Conservation (phyloP, 768 basidiomycete species). For the Xerocomus potaroensis region DNA sequence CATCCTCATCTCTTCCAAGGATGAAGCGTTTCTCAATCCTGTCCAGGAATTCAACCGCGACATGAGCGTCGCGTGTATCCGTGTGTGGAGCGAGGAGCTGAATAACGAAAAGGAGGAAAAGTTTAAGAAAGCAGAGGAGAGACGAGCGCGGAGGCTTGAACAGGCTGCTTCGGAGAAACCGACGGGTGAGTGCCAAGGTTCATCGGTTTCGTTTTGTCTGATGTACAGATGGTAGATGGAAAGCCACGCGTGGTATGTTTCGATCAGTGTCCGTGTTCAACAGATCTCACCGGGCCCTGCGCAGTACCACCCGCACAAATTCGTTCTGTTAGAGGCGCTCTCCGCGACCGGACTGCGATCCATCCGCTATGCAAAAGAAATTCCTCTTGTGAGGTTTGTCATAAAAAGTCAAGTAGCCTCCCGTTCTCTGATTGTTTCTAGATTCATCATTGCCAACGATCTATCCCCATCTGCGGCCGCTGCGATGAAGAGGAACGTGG, state of each 20-base stretch:
- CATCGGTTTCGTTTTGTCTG: not conserved
- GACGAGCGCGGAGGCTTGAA: slow-evolving; percentile 35
- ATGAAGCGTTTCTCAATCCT: slow-evolving; percentile 93
- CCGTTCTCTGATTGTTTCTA: slow-evolving; percentile 42
- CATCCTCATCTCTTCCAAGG: slow-evolving; percentile 64
- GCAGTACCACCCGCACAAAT: slow-evolving; percentile 57
- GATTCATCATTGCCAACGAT: slow-evolving; percentile 94
- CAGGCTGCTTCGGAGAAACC: slow-evolving; percentile 40
- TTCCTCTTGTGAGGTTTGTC: slow-evolving; percentile 80
- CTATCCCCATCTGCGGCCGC: slow-evolving; percentile 75
- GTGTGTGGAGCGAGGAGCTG: slow-evolving; percentile 77
- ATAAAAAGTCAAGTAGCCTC: not conserved
- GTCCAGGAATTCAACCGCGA: slow-evolving; percentile 99
- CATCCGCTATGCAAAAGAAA: slow-evolving; percentile 97
- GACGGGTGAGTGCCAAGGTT: slow-evolving; percentile 36
- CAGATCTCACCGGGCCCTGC: not conserved
- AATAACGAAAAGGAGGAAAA: slow-evolving; percentile 58
- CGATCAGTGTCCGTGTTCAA: not conserved
- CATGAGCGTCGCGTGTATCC: slow-evolving; percentile 84
- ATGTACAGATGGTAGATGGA: not conserved
- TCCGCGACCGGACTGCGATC: slow-evolving; percentile 95
- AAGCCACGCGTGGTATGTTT: slow-evolving; percentile 25
- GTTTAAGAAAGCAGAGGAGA: slow-evolving; percentile 53
- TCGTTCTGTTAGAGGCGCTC: slow-evolving; percentile 86
- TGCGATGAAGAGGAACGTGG: slow-evolving; percentile 84